Evolutionary conservation across 208 protist species (phyloP), one percentile per base, ranked within the genome.

Genomic region (Trypanosoma congolense): DNA sequence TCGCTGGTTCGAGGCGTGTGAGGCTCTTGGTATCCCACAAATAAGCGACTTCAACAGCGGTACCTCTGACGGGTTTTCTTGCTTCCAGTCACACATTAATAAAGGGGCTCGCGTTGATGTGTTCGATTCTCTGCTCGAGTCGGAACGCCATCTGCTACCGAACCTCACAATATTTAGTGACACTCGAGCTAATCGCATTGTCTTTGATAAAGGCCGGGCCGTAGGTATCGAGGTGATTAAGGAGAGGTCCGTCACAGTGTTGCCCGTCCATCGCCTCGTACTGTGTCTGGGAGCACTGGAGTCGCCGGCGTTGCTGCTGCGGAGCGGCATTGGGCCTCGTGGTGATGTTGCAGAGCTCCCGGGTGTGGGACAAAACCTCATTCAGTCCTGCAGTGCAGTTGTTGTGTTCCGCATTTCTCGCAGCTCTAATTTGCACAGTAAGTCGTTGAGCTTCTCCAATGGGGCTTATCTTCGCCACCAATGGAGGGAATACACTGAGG

Each of bases 1-100:
- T 21, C 84, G 77, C 22, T 92, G 86, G 60, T 92, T 83, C 55
- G 80, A 92, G 60, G 72, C 84, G 5, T 92, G 84, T 48, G 80
- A 88, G 58, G 70, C 84, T 14, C 80, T 83, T 0, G 77, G 84
- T 8, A 56, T 92, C 21, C 51, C 47, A 12, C 50, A 61, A 28
- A 65, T 53, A 2, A 48, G 56, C 19, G 80, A 87, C 60, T 68
- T 88, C 51, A 88, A 88, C 61, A 31, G 21, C 42, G 84, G 84
- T 28, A 47, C 33, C 21, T 42, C 52, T 0, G 75, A 83, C 44
- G 84, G 84, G 60, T 87, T 82, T 52, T 70, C 75, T 0, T 26
- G 61, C 26, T 66, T 78, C 28, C 80, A 92, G 59, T 87, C 70
- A 22, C 56, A 76, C 51, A 67, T 83, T 24, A n/a, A 49, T 10